Conservation (phyloP, 129 eudicot genomes). For the Oenanthe sinensis region DNA sequence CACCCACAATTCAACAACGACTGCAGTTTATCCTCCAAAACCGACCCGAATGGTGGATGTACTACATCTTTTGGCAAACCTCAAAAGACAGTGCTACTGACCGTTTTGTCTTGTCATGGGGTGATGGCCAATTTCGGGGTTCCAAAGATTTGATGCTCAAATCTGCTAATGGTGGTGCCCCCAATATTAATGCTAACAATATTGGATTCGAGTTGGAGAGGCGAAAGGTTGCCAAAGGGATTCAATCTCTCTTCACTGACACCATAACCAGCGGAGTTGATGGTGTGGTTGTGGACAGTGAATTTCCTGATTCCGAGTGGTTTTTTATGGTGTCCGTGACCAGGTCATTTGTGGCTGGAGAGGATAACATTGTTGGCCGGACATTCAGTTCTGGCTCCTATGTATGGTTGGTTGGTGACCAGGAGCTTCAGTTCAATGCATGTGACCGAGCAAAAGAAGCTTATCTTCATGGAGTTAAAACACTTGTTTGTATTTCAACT, state of each 20-base stretch:
- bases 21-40: slow-evolving; percentile 31
- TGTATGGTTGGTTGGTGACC: slow-evolving; percentile 28
- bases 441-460: slow-evolving; percentile 15
- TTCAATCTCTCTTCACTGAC: slow-evolving; percentile 14
- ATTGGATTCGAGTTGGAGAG: slow-evolving; percentile 12
- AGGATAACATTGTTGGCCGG: slow-evolving; percentile 26
- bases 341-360: slow-evolving; percentile 22
- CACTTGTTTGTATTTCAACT: slow-evolving; percentile 10
- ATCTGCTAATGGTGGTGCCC: neutral
- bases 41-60: slow-evolving; percentile 38
- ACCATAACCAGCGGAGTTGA: neutral
- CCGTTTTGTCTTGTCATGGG: slow-evolving; percentile 34
- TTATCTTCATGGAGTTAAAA: slow-evolving; percentile 3
- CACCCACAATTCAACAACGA: slow-evolving; percentile 26
- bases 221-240: slow-evolving; percentile 10
- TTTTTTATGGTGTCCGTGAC: slow-evolving; percentile 30
- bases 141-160: slow-evolving; percentile 9
- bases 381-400: slow-evolving; percentile 27
- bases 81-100: slow-evolving; percentile 20
- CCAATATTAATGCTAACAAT: neutral
- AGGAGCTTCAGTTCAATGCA: slow-evolving; percentile 15
- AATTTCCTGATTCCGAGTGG: slow-evolving; percentile 28
- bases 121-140: slow-evolving; percentile 30
- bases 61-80: slow-evolving; percentile 49
- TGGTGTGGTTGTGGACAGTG: neutral